Conservation (phyloP, 805 yeast species). For the Zygosaccharomyces bailii region DNA sequence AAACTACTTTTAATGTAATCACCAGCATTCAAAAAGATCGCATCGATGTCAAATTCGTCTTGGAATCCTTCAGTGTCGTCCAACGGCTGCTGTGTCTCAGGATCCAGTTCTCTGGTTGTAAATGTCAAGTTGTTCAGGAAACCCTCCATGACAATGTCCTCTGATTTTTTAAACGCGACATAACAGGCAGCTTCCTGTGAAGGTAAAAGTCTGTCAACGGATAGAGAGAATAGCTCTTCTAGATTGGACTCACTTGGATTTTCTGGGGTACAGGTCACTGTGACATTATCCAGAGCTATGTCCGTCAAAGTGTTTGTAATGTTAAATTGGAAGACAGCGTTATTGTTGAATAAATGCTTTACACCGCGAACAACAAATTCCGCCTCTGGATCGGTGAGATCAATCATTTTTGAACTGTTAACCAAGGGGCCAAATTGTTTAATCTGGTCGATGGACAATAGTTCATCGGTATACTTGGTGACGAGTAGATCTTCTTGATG, state of each 20-base stretch:
- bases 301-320: slow-evolving; percentile 82
- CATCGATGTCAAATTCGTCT: slow-evolving; percentile 91
- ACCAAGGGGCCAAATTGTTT: slow-evolving; percentile 68
- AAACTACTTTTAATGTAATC: slow-evolving; percentile 78
- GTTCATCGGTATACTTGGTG: slow-evolving; percentile 67
- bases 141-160: slow-evolving; percentile 44
- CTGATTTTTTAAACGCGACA: slow-evolving; percentile 64
- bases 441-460: slow-evolving; percentile 70
- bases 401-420: slow-evolving; percentile 60
- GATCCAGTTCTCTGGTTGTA: slow-evolving; percentile 75
- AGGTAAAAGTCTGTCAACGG: slow-evolving; percentile 70
- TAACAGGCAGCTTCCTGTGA: slow-evolving; percentile 69
- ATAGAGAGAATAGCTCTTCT: slow-evolving; percentile 67
- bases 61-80: slow-evolving; percentile 80
- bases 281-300: slow-evolving; percentile 70
- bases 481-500: slow-evolving; percentile 41
- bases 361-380: slow-evolving; percentile 85
- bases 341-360: slow-evolving; percentile 75
- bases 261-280: slow-evolving; percentile 65
- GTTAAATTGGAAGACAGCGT: slow-evolving; percentile 75
- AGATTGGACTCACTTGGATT: slow-evolving; percentile 44
- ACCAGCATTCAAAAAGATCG: slow-evolving; percentile 65
- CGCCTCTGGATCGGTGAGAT: slow-evolving; percentile 86
- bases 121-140: slow-evolving; percentile 69
- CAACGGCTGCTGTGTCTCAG: slow-evolving; percentile 61